Evolutionary conservation across 1,139 yeast species (phyloP).

Genomic region (Saccharomyces hybrid): DNA sequence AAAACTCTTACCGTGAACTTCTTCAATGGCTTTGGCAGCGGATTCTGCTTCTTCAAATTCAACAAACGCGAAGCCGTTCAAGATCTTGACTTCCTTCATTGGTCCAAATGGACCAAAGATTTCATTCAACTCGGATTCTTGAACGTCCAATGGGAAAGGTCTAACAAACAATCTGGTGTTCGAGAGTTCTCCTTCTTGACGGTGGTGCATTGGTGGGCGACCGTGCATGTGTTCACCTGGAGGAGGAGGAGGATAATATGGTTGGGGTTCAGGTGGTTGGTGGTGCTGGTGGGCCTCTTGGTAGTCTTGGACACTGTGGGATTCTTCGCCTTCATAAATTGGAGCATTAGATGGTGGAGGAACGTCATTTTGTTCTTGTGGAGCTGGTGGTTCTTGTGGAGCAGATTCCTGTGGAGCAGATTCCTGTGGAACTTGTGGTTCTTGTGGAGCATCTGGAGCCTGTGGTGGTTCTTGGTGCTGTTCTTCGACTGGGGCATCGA

Average conservation of each 20-base stretch:
- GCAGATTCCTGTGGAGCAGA: slow-evolving; percentile 5
- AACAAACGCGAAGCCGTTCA: slow-evolving; percentile 72
- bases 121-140: slow-evolving; percentile 55
- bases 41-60: slow-evolving; percentile 60
- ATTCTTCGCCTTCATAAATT: not conserved
- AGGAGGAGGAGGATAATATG: slow-evolving; percentile 17
- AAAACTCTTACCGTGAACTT: slow-evolving; percentile 48
- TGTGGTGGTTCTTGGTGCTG: slow-evolving; percentile 5
- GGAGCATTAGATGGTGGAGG: slow-evolving; percentile 3
- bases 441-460: not conserved
- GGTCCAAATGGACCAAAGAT: slow-evolving; percentile 61
- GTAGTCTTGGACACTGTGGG: slow-evolving; percentile 4
- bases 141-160: slow-evolving; percentile 43
- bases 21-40: slow-evolving; percentile 59
- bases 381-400: slow-evolving; percentile 5
- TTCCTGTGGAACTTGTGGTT: slow-evolving; percentile 7
- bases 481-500: slow-evolving; percentile 6
- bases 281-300: slow-evolving; percentile 9
- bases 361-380: slow-evolving; percentile 16
- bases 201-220: slow-evolving; percentile 9
- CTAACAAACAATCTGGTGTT: slow-evolving; percentile 46
- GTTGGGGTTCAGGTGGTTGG: slow-evolving; percentile 11
- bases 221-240: slow-evolving; percentile 7
- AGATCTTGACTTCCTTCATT: slow-evolving; percentile 56
- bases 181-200: slow-evolving; percentile 36